Evolutionary conservation across 148 eudicot genomes (phyloP), one percentile per base, ranked within the genome.

Genomic region (Tetragonia tetragonoides): DNA sequence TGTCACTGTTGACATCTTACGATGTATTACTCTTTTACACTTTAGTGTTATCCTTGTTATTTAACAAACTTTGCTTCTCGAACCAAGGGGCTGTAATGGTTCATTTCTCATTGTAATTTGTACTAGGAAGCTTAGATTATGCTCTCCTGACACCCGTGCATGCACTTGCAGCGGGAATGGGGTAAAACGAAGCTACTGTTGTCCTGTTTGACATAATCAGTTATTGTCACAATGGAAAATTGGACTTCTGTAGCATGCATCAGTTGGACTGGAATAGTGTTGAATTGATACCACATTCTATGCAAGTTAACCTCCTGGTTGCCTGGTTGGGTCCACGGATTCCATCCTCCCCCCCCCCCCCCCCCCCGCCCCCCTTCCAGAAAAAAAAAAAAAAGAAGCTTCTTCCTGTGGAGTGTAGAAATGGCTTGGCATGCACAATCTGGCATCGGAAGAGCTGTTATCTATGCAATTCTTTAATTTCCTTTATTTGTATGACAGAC

Each of bases 191-290:
- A 38, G 3, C 70, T 67, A 17, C 24, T 68, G 16, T 11, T 66
- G 49, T 67, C 23, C 49, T 2, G 70, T 41, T 1, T 1, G 8
- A 39, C 16, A 12, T 67, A 42, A 28, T 65, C 1, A 28, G 34
- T 28, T 28, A 28, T 28, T 75, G 7, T 18, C 12, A 49, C 23
- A 42, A 11, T 66, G 63, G 63, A 16, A 47, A 66, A 9, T 66
- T 47, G 77, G 23, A 5, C 23, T 74, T 21, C 23, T 37, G 53
- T 68, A 42, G 72, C 23, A 63, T 67, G 20, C 70, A 67, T 37
- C 38, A 24, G 7, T n/a, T 15, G 16, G 40, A 20, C 41, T 42
- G 20, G 44, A 75, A 7, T 75, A 54, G 6, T 21, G 9, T 42
- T 3, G 2, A 41, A 46, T 44, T 10, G 21, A 5, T 74, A 21